Conservation (phyloP, 768 basidiomycete genomes). For the Russula lepida region DNA sequence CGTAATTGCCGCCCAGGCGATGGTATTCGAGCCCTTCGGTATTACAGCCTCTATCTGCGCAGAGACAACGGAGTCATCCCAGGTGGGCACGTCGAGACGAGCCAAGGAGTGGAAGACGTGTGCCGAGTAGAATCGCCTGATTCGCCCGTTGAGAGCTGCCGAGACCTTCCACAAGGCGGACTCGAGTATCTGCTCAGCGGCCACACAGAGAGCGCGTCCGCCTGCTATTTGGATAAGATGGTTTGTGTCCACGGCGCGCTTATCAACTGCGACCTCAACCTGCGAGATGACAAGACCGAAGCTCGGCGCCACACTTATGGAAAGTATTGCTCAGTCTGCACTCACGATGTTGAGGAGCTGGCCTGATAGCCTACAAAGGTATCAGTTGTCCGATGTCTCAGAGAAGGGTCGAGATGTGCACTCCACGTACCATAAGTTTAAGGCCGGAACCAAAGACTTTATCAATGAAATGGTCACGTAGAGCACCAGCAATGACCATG, state of each 20-base stretch:
- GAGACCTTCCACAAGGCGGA: slow-evolving; percentile 34
- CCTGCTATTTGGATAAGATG: slow-evolving; percentile 25
- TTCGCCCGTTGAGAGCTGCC: slow-evolving; percentile 46
- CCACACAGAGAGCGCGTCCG: slow-evolving; percentile 46
- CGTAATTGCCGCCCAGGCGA: slow-evolving; percentile 55
- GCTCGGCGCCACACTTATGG: background rate
- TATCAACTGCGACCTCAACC: slow-evolving; percentile 17
- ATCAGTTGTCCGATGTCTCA: background rate
- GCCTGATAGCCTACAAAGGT: slow-evolving; percentile 7
- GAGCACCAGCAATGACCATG: slow-evolving; percentile 5
- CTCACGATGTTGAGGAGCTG: slow-evolving; percentile 22
- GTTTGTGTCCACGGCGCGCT: slow-evolving; percentile 10
- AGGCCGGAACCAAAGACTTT: slow-evolving; percentile 1
- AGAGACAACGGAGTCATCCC: slow-evolving; percentile 57
- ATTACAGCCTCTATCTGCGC: slow-evolving; percentile 51
- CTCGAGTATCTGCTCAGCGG: slow-evolving; percentile 38
- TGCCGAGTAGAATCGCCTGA: slow-evolving; percentile 53
- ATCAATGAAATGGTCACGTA: background rate
- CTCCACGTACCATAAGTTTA: slow-evolving; percentile 6
- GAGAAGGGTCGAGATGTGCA: background rate
- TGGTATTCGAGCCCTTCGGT: slow-evolving; percentile 32
- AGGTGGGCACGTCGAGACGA: slow-evolving; percentile 70
- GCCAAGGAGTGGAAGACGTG: slow-evolving; percentile 60
- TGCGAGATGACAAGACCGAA: background rate
- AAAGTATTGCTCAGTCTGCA: background rate